Evolutionary conservation across 305 asterid species (phyloP).

Genomic region (Plantago rigida): DNA sequence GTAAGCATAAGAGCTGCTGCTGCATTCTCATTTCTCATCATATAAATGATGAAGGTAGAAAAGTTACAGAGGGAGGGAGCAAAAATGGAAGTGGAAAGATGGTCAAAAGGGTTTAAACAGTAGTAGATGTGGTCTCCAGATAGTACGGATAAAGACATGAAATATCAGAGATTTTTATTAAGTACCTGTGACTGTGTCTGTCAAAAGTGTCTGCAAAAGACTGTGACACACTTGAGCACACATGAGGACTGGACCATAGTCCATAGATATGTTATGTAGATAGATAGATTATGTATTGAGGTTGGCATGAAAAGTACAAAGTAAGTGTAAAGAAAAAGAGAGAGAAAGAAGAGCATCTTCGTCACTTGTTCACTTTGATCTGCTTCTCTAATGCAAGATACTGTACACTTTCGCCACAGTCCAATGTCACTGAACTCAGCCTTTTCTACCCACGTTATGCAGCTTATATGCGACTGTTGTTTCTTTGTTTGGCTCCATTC

Average conservation of each 20-base stretch:
- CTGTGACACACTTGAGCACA: background rate
- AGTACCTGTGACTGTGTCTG: background rate
- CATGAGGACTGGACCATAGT: background rate
- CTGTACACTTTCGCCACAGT: background rate
- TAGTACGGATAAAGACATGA: background rate
- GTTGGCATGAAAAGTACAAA: slow-evolving; percentile 1
- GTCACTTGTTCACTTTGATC: background rate
- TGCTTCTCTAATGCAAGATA: background rate
- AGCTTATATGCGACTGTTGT: too few species aligned
- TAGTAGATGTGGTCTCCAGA: background rate
- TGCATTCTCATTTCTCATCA: too few species aligned
- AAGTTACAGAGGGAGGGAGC: too few species aligned
- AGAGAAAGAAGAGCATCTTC: too few species aligned
- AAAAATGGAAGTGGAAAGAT: too few species aligned
- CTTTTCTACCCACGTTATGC: too few species aligned
- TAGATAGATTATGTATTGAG: background rate
- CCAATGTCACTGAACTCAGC: too few species aligned
- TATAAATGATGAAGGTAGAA: too few species aligned
- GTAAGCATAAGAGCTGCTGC: too few species aligned
- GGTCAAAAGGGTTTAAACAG: too few species aligned
- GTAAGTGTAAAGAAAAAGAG: slow-evolving; percentile 4
- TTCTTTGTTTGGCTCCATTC: too few species aligned
- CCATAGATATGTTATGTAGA: slow-evolving; percentile 1
- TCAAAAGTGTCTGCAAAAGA: background rate
- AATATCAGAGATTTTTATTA: too few species aligned